Evolutionary conservation across 1,284 basidiomycete genomes (phyloP), one percentile per base, ranked within the genome.

Genomic region (Malassezia caprae): DNA sequence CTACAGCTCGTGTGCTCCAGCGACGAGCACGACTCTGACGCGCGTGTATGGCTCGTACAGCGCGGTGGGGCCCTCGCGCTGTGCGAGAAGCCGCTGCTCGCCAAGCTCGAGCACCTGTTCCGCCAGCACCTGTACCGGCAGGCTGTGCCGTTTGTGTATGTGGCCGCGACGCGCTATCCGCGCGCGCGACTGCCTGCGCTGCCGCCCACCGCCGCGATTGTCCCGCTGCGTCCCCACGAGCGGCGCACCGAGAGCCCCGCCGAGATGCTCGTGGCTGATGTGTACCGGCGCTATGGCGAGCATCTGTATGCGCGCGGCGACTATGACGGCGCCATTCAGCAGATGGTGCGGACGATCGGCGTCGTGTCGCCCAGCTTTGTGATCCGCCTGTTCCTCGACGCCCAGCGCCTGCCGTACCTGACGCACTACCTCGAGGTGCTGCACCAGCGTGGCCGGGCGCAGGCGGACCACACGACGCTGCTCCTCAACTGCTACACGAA

Each of bases 381-480:
- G 19, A 91, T 98, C 58, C 83, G 94, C 63, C 96, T 69, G 89
- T 96, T 93, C 76, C 82, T 99, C 35, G 93, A 96, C 65, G 90
- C 93, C 0, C 93, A 98, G 74, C 80, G 93, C 4, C 96, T 96
- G 52, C 85, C 89, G 58, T 90, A 91, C 69, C 84, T 99, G 48
- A 90, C 89, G 13, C 88, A 86, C 1, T 98, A 96, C 73, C 80
- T 99, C 1, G 90, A 98, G 80, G 91, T 94, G 72, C 79, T 99
- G 0, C 93, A 98, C 68, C 80, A 87, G 2, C 80, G 84, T 0
- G 86, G 87, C 0, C 82, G 93, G 4, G 93, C 93, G 10, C 96
- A 94, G 67, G 84, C 90, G 0, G 93, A 98, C 65, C 93, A 96
- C 73, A 98, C 91, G 0, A 98, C 94, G 0, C 82, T 99, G 2